Percentiles rank a stretch among this genome's conserved stretches.
phyloP scores from a whole-genome alignment of 306 rosid species.

The Alnus glutinosa region DNA sequence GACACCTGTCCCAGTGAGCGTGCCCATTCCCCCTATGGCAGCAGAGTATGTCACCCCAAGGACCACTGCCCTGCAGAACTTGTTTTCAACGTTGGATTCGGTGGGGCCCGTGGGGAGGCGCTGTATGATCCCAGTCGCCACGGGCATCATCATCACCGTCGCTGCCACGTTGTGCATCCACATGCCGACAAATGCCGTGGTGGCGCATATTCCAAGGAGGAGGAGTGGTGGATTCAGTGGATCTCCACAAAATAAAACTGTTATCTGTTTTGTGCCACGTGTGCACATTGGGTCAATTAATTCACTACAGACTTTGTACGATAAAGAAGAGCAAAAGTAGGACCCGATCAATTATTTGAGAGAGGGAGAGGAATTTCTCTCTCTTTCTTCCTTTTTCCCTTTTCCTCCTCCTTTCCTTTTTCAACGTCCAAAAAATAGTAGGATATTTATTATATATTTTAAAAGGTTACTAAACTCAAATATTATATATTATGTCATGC shows the following conservation, averaged over 20 bases:
- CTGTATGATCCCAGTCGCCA: slow-evolving; percentile 77
- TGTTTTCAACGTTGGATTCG: slow-evolving; percentile 42
- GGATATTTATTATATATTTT: too few relatives aligned
- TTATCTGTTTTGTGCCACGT: slow-evolving; percentile 45
- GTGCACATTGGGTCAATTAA: not conserved
- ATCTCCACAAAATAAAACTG: slow-evolving; percentile 69
- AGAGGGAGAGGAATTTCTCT: not conserved
- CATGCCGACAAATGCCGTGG: slow-evolving; percentile 85
- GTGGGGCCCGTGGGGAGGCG: slow-evolving; percentile 46
- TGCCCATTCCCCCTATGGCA: slow-evolving; percentile 76
- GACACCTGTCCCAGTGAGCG: slow-evolving; percentile 92
- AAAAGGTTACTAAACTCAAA: too few relatives aligned
- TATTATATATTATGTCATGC: too few relatives aligned
- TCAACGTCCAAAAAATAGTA: too few relatives aligned
- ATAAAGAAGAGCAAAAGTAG: not conserved
- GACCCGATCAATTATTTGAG: not conserved
- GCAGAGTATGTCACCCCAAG: slow-evolving; percentile 61
- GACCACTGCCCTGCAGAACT: slow-evolving; percentile 81
- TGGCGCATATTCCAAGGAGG: slow-evolving; percentile 66
- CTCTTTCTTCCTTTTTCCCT: not conserved
- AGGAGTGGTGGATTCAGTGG: slow-evolving; percentile 66
- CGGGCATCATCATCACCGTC: slow-evolving; percentile 91
- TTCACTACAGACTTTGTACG: not conserved
- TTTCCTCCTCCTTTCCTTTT: not conserved
- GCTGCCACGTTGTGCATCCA: slow-evolving; percentile 95